phyloP scores from a whole-genome alignment of 768 basidiomycete genomes.

The Chlorophyllum brunneum region DNA sequence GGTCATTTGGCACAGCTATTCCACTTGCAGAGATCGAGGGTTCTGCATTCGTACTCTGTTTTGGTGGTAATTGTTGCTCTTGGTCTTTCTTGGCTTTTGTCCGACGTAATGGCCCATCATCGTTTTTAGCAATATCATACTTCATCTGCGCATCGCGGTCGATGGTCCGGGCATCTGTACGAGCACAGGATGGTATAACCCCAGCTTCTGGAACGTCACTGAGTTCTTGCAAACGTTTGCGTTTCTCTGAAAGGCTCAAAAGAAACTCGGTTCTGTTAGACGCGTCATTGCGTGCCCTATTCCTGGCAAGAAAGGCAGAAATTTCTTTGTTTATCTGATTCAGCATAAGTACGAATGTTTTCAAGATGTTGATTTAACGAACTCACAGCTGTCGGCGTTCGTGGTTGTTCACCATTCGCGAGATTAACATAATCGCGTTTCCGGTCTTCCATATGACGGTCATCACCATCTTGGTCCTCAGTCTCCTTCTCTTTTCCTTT shows the following conservation, averaged over 20 bases:
- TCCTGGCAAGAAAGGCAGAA: slow-evolving; percentile 66
- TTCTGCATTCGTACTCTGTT: not conserved
- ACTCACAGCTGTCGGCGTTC: slow-evolving; percentile 59
- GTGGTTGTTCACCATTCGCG: slow-evolving; percentile 41
- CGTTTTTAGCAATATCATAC: slow-evolving; percentile 85
- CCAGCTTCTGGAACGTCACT: slow-evolving; percentile 16
- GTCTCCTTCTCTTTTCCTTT: slow-evolving; percentile 11
- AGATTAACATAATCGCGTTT: slow-evolving; percentile 61
- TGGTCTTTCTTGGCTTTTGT: slow-evolving; percentile 45
- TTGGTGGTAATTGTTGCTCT: slow-evolving; percentile 13
- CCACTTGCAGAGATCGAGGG: not conserved
- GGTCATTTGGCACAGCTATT: slow-evolving; percentile 1
- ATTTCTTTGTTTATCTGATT: slow-evolving; percentile 65
- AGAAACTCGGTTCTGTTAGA: slow-evolving; percentile 80
- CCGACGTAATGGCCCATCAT: slow-evolving; percentile 61
- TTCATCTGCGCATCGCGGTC: slow-evolving; percentile 80
- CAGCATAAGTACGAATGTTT: not conserved
- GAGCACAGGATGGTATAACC: slow-evolving; percentile 55
- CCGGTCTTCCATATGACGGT: slow-evolving; percentile 51
- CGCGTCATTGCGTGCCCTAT: slow-evolving; percentile 66
- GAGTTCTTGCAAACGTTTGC: slow-evolving; percentile 34
- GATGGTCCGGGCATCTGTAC: slow-evolving; percentile 65
- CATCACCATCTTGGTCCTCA: slow-evolving; percentile 5
- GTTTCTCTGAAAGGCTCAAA: slow-evolving; percentile 52
- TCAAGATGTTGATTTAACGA: slow-evolving; percentile 13